These are phyloP conservation scores for Saccharomyces eubayanus DNA, from an alignment of 805 yeast species.

Conservation along the genomic window DNA sequence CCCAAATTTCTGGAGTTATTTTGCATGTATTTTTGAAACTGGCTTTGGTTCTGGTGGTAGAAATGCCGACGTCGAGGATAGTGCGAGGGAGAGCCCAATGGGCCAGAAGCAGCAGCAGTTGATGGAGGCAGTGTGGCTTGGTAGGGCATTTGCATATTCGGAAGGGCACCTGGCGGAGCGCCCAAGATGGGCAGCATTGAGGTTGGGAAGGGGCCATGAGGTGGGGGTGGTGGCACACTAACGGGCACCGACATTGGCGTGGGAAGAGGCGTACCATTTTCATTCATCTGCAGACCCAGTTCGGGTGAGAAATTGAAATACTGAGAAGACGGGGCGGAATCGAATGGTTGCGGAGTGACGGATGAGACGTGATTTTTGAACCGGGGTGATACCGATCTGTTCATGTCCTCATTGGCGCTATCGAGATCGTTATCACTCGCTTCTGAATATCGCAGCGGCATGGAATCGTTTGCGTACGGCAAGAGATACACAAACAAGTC, in stretches of 20 bases:
- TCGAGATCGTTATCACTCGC: not conserved
- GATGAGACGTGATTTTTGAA: not conserved
- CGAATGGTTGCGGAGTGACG: not conserved
- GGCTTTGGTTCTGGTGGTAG: not conserved
- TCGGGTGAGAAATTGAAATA: not conserved
- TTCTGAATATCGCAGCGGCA: not conserved
- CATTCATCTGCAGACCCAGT: not conserved
- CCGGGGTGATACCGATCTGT: not conserved
- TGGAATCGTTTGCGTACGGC: slow-evolving; percentile 7
- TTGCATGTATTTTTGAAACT: not conserved
- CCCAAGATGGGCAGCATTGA: not conserved
- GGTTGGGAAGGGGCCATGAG: not conserved
- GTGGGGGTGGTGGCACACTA: not conserved
- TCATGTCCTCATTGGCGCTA: not conserved
- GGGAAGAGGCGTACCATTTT: not conserved
- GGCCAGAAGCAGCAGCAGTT: not conserved
- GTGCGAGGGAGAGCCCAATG: not conserved
- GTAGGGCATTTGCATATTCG: not conserved
- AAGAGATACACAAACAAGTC: slow-evolving; percentile 23
- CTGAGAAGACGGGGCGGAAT: not conserved
- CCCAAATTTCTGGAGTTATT: not conserved
- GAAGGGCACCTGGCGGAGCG: not conserved
- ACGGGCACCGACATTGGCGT: not conserved
- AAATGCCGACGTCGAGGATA: not conserved
- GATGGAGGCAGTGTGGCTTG: not conserved